These are phyloP conservation scores for Punica granatum DNA, from an alignment of 345 rosid genomes.

Conservation along the genomic window DNA sequence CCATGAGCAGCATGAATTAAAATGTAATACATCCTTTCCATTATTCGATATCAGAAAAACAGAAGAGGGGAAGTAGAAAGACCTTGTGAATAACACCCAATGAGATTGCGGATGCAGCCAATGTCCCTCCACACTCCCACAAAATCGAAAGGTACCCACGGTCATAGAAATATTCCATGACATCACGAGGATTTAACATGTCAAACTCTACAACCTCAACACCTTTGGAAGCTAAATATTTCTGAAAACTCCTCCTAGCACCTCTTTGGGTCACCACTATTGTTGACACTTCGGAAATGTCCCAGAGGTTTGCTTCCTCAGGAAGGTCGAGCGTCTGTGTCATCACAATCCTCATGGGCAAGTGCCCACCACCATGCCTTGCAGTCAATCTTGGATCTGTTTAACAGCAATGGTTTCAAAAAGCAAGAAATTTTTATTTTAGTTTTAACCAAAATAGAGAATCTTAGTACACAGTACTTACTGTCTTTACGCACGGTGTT, in stretches of 20 bases:
- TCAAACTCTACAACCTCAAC: constrained; percentile 97
- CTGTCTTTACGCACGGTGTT: constrained; percentile 84
- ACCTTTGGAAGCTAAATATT: constrained; percentile 71
- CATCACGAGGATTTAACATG: constrained; percentile 82
- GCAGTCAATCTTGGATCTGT: constrained; percentile 85
- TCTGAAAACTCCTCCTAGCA: constrained; percentile 83
- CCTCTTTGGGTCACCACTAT: constrained; percentile 88
- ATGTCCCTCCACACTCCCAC: constrained; percentile 95
- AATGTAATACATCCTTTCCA: too few relatives aligned
- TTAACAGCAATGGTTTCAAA: constrained; percentile 7
- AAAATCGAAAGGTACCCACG: constrained; percentile 86
- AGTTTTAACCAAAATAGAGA: neutral
- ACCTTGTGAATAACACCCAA: constrained; percentile 92
- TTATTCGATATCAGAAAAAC: neutral
- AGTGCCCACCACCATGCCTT: constrained; percentile 85
- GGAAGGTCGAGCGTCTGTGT: constrained; percentile 84
- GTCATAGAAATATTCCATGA: constrained; percentile 86
- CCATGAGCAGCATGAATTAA: too few relatives aligned
- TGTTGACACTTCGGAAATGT: constrained; percentile 69
- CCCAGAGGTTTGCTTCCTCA: constrained; percentile 84
- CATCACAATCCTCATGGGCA: constrained; percentile 77
- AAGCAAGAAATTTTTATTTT: too few relatives aligned
- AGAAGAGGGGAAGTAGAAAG: neutral
- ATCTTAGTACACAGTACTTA: constrained; percentile 22
- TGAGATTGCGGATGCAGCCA: constrained; percentile 93